A percentile compares a stretch with the other conserved stretches of the same genome.
Conservation (phyloP, 2,329 filamentous ascomycete genomes). For the Cladophialophora immunda region DNA sequence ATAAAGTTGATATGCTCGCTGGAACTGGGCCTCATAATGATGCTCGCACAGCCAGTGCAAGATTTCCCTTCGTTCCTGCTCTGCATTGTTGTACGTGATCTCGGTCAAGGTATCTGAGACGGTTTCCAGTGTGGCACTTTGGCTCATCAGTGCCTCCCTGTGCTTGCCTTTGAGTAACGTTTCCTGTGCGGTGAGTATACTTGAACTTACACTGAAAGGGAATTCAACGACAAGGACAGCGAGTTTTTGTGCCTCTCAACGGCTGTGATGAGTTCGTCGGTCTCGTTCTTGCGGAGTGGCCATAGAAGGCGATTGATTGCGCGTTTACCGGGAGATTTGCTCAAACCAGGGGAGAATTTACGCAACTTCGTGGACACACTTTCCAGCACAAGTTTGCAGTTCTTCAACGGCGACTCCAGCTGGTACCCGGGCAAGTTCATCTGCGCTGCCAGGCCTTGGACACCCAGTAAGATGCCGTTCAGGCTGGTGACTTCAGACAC, state of each 20-base stretch:
- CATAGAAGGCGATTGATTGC: conserved; percentile 28
- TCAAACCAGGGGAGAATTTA: conserved; percentile 7
- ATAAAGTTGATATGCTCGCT: conserved; percentile 28
- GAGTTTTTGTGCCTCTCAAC: conserved; percentile 33
- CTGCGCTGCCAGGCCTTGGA: conserved; percentile 27
- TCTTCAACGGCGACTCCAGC: conserved; percentile 10
- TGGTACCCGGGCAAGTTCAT: conserved; percentile 13
- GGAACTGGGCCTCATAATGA: conserved; percentile 32
- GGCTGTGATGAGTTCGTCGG: conserved; percentile 22
- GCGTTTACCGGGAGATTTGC: conserved; percentile 16
- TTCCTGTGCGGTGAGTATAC: background rate
- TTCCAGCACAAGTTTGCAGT: conserved; percentile 21
- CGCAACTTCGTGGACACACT: conserved; percentile 22
- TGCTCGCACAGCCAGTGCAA: conserved; percentile 34
- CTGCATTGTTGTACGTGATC: conserved; percentile 23
- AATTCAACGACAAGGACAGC: conserved; percentile 25
- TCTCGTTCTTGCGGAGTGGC: conserved; percentile 31
- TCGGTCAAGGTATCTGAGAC: conserved; percentile 24
- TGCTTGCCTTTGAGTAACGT: conserved; percentile 15
- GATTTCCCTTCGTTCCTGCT: conserved; percentile 23
- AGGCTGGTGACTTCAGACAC: conserved; percentile 31
- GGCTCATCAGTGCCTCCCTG: conserved; percentile 28
- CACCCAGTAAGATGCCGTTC: conserved; percentile 32
- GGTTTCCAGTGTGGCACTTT: conserved; percentile 22
- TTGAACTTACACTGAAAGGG: conserved; percentile 29